Evolutionary conservation across 2,329 filamentous ascomycete species (phyloP).

Genomic region (Phaeosphaeriaceae sp.): DNA sequence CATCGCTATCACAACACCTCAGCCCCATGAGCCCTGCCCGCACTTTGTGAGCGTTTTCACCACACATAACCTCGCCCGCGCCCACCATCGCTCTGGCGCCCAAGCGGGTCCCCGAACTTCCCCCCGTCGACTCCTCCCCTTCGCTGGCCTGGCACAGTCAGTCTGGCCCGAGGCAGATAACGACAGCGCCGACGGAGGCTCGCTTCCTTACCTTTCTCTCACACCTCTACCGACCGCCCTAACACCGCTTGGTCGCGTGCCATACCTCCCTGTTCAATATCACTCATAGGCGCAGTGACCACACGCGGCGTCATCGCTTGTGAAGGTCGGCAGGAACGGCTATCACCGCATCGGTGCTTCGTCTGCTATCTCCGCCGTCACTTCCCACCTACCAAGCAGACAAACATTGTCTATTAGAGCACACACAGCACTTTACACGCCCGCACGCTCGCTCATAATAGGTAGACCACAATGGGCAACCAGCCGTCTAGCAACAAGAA

Average conservation of each 20-base stretch:
- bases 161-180: conserved; percentile 43
- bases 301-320: conserved; percentile 25
- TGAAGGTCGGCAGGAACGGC: conserved; percentile 23
- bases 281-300: conserved; percentile 11
- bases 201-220: conserved; percentile 54
- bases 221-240: conserved; percentile 55
- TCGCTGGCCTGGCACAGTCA: conserved; percentile 33
- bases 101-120: conserved; percentile 41
- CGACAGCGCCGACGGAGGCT: conserved; percentile 52
- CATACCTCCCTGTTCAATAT: conserved; percentile 13
- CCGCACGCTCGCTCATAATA: conserved; percentile 13
- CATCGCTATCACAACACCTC: conserved; percentile 29
- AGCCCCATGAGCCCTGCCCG: conserved; percentile 15
- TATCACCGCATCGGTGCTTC: conserved; percentile 23
- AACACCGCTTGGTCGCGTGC: conserved; percentile 31
- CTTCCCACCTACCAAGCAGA: conserved; percentile 14
- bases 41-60: conserved; percentile 8
- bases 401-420: conserved; percentile 5
- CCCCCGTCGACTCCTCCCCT: conserved; percentile 42
- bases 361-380: conserved; percentile 20
- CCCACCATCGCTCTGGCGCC: conserved; percentile 49
- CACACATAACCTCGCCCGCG: conserved; percentile 6
- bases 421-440: conserved; percentile 4
- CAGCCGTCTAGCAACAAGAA: conserved; percentile 69
- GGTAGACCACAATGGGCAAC: conserved; percentile 72